These are phyloP conservation scores for Phytophthora capsici DNA, from an alignment of 352 stramenopile species.

Conservation along the genomic window DNA sequence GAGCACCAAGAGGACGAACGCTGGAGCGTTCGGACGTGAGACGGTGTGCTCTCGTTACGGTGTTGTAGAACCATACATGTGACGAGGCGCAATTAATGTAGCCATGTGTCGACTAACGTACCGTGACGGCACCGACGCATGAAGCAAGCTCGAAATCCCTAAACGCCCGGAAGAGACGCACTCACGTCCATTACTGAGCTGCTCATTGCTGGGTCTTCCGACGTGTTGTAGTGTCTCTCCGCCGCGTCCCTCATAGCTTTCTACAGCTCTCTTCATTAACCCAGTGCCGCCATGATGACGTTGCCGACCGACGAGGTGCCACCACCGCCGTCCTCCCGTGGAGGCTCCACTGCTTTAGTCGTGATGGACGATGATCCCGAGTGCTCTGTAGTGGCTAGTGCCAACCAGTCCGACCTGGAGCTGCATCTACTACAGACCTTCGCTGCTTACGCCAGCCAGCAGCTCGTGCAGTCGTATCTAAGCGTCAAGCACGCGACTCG, in stretches of 20 bases:
- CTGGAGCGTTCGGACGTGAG: not conserved
- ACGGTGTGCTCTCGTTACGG: not conserved
- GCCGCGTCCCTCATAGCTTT: constrained; percentile 4
- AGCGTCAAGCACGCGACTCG: constrained; percentile 59
- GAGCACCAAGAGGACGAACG: no score
- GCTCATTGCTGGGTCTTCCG: not conserved
- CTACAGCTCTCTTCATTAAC: not conserved
- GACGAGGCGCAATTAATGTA: constrained; percentile 21
- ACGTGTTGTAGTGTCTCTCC: constrained; percentile 6
- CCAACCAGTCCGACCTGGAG: constrained; percentile 58
- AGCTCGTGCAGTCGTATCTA: constrained; percentile 50
- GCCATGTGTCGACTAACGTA: constrained; percentile 25
- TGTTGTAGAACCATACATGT: constrained; percentile 5
- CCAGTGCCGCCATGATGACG: constrained; percentile 32
- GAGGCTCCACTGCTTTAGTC: constrained; percentile 27
- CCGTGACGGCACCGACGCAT: constrained; percentile 21
- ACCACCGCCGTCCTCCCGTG: constrained; percentile 20
- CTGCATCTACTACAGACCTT: constrained; percentile 66
- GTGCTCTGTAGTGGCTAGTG: constrained; percentile 6
- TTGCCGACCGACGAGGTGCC: constrained; percentile 36
- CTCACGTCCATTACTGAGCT: not conserved
- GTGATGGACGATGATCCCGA: constrained; percentile 3
- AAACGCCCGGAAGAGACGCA: constrained; percentile 27
- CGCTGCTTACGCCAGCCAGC: constrained; percentile 41
- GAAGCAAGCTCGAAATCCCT: constrained; percentile 4